A percentile compares a stretch with the other conserved stretches of the same genome.
Conservation (phyloP, 306 rosid species). For the Morella rubra region DNA sequence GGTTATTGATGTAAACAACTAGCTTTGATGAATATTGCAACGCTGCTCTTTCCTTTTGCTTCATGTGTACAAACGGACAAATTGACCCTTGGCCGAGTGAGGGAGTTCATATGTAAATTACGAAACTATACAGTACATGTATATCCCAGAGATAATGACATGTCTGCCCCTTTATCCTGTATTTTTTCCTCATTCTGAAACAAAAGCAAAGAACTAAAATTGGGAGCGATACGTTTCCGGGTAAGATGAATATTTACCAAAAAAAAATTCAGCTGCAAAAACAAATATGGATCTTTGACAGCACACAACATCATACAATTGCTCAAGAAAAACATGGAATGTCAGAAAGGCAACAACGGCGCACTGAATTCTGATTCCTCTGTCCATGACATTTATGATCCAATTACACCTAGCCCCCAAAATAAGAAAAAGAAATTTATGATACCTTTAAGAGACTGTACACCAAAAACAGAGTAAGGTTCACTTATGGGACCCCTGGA, state of each 20-base stretch:
- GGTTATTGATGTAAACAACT: neutral
- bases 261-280: neutral
- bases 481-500: slow-evolving; percentile 19
- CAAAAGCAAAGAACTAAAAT: neutral
- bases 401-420: too few species aligned
- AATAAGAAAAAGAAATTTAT: neutral
- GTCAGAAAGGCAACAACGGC: too few species aligned
- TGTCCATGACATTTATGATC: too few species aligned
- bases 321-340: too few species aligned
- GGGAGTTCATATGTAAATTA: too few species aligned
- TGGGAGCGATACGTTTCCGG: neutral
- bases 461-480: slow-evolving; percentile 25
- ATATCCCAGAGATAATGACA: too few species aligned
- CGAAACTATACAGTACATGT: too few species aligned
- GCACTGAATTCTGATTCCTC: too few species aligned
- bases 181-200: neutral
- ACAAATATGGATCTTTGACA: neutral
- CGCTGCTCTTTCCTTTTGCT: neutral
- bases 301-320: too few species aligned
- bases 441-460: neutral
- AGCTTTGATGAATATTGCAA: neutral
- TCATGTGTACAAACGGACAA: neutral
- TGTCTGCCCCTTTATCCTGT: neutral
- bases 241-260: neutral
- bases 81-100: too few species aligned